Evolutionary conservation across 2,329 filamentous ascomycete species (phyloP), one percentile per base, ranked within the genome.

Genomic region (Rhynchosporium agropyri): DNA sequence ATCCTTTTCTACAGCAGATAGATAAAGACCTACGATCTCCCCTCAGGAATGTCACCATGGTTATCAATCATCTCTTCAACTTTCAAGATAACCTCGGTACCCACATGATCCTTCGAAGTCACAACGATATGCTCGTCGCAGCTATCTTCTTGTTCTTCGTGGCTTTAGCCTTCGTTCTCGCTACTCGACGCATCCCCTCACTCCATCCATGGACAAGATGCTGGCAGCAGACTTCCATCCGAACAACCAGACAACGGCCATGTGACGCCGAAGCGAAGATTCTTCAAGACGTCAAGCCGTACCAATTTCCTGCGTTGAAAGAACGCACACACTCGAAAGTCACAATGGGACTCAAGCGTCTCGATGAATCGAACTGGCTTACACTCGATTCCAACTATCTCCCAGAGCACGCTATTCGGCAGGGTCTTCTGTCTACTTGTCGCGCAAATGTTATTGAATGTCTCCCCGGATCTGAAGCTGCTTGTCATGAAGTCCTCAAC

Each of bases 291-390:
- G 56, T 68, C 40, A 58, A 65, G 40, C 67, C 60, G 45, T 72
- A 70, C 56, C 50, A 66, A 20, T 63, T 71, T 15, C 71, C 71
- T 7, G 50, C 69, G 20, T 62, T 72, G 28, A 57, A 60, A 26
- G 60, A 64, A 56, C 61, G 51, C 40, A 62, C 67, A 3, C 63
- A 65, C 9, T 61, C 63, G 54, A 74, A 76, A 36, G 77, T 79
- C 51, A 78, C 79, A 66, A 81, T 82, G 76, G 79, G 80, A 15
- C 73, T 83, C 15, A 76, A 75, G 59, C 79, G 76, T 61, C 72
- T 81, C n/a, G 78, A 79, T 43, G 67, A 70, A 28, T 68, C 73
- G 26, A 79, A 81, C 61, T 83, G 81, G 81, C 75, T 83, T 12
- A 78, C 75, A 0, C 69, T 83, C 54, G 79, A 83, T 65, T 75